Percentiles rank a stretch among this genome's conserved stretches.
phyloP scores from a whole-genome alignment of 192 early-diverging fungal genomes.

The Haplosporangium gracile region DNA sequence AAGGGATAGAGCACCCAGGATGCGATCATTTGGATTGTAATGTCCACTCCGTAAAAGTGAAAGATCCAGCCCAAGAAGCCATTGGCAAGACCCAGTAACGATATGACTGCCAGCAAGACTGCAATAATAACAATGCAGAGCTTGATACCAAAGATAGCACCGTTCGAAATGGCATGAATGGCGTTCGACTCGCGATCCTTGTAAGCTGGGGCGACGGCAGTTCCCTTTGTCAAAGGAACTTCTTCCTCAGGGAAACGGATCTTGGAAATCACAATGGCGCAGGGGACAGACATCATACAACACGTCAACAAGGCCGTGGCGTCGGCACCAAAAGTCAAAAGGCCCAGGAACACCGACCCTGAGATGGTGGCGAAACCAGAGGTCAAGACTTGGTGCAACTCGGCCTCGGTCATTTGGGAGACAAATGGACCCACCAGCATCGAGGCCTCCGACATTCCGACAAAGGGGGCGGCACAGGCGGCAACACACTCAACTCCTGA shows the following conservation, averaged over 20 bases:
- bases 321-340: conserved; percentile 74
- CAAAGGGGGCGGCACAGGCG: conserved; percentile 85
- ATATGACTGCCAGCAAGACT: conserved; percentile 77
- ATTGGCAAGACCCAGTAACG: conserved; percentile 75
- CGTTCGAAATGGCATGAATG: conserved; percentile 84
- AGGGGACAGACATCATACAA: conserved; percentile 91
- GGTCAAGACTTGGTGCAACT: conserved; percentile 86
- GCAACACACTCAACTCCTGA: conserved; percentile 88
- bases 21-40: conserved; percentile 73
- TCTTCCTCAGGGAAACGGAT: conserved; percentile 85
- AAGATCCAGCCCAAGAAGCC: conserved; percentile 76
- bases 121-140: conserved; percentile 79
- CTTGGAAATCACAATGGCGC: conserved; percentile 84
- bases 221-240: conserved; percentile 78
- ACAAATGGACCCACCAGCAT: conserved; percentile 84
- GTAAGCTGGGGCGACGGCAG: conserved; percentile 67
- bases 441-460: conserved; percentile 84
- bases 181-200: conserved; percentile 75
- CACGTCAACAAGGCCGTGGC: conserved; percentile 77
- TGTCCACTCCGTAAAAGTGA: conserved; percentile 67
- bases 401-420: conserved; percentile 83
- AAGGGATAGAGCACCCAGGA: conserved; percentile 82
- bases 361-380: conserved; percentile 92
- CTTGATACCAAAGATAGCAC: conserved; percentile 83
- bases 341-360: conserved; percentile 81